Conservation (phyloP, 1,139 yeast genomes). For the Blastobotrys ciferrii region DNA sequence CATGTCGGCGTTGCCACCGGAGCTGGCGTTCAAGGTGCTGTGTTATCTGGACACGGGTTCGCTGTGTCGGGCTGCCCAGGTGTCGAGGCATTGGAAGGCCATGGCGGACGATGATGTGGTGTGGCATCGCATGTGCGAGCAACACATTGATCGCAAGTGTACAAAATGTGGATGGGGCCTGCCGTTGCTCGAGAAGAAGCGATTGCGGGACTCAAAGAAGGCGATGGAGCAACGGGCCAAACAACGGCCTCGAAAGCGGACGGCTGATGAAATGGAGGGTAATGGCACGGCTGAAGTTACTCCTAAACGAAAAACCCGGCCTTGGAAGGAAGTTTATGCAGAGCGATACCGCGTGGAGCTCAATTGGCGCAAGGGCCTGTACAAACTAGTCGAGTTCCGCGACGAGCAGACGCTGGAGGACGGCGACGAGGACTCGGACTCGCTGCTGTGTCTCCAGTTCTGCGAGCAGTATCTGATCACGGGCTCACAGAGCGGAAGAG, state of each 20-base stretch:
- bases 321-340: slow-evolving; percentile 94
- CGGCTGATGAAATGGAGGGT: slow-evolving; percentile 3
- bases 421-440: slow-evolving; percentile 50
- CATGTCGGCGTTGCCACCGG: slow-evolving; percentile 79
- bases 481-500: slow-evolving; percentile 86
- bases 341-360: slow-evolving; percentile 88
- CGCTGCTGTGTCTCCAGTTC: slow-evolving; percentile 82
- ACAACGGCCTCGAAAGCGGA: slow-evolving; percentile 10
- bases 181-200: slow-evolving; percentile 63
- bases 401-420: slow-evolving; percentile 53
- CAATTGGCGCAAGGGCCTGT: slow-evolving; percentile 89
- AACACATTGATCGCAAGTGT: slow-evolving; percentile 94
- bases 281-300: slow-evolving; percentile 1
- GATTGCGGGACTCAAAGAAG: slow-evolving; percentile 35
- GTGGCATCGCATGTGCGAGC: slow-evolving; percentile 98
- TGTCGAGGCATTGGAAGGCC: slow-evolving; percentile 77
- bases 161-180: slow-evolving; percentile 99
- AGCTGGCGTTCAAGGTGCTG: slow-evolving; percentile 76
- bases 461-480: slow-evolving; percentile 76
- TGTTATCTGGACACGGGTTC: slow-evolving; percentile 90
- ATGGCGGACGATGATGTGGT: slow-evolving; percentile 95
- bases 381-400: slow-evolving; percentile 58
- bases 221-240: slow-evolving; percentile 33
- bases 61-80: slow-evolving; percentile 90
- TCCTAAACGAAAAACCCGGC: slow-evolving; percentile 49